Conservation (phyloP, 2,329 filamentous ascomycete genomes). For the Colletotrichum eremochloae region DNA sequence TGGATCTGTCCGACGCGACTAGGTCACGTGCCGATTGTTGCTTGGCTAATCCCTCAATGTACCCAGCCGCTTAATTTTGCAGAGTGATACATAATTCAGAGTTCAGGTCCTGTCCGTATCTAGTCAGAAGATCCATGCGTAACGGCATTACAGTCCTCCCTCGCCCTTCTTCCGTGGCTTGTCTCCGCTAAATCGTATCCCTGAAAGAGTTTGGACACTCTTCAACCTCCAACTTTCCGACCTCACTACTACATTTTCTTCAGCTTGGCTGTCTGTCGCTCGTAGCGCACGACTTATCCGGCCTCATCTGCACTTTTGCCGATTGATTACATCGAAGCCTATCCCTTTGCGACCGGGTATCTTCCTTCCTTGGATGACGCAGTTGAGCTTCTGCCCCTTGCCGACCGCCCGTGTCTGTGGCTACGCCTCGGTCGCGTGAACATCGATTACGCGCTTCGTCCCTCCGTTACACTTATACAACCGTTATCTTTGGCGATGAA, state of each 20-base stretch:
- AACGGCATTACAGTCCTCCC: slow-evolving; percentile 30
- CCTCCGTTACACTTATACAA: slow-evolving; percentile 31
- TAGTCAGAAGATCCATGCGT: slow-evolving; percentile 27
- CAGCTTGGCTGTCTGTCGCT: slow-evolving; percentile 25
- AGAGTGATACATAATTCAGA: slow-evolving; percentile 13
- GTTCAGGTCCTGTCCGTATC: slow-evolving; percentile 7
- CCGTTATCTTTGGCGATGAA: slow-evolving; percentile 29
- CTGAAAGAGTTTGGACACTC: slow-evolving; percentile 43
- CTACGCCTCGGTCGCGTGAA: slow-evolving; percentile 57
- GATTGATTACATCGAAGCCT: slow-evolving; percentile 29
- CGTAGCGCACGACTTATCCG: slow-evolving; percentile 38
- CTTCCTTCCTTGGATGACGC: slow-evolving; percentile 36
- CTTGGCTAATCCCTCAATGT: background rate
- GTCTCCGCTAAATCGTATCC: slow-evolving; percentile 43
- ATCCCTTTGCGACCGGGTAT: slow-evolving; percentile 26
- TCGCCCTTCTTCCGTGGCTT: slow-evolving; percentile 40
- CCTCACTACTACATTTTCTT: slow-evolving; percentile 39
- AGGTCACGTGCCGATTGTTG: slow-evolving; percentile 26
- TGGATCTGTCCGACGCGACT: slow-evolving; percentile 25
- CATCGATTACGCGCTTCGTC: slow-evolving; percentile 46
- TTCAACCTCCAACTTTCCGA: slow-evolving; percentile 44
- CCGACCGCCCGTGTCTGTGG: slow-evolving; percentile 34
- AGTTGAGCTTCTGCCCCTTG: slow-evolving; percentile 27
- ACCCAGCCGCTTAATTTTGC: background rate
- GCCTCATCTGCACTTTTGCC: slow-evolving; percentile 14